Percentiles rank a stretch among this genome's conserved stretches.
Evolutionary conservation across 306 rosid species (phyloP).

Genomic region (Sophora flavescens): DNA sequence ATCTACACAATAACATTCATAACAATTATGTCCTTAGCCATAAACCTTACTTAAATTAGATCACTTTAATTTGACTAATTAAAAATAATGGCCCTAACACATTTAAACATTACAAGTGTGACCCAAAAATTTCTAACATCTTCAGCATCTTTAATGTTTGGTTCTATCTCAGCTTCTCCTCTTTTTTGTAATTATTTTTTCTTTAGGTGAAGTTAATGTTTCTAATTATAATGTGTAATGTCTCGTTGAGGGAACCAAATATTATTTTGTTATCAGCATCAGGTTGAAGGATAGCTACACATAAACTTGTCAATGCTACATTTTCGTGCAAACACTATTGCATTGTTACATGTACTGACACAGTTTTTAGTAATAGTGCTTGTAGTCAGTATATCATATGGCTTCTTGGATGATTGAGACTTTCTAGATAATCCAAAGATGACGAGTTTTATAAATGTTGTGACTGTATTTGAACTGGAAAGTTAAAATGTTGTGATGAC

Average conservation of each 20-base stretch:
- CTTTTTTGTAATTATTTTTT: neutral
- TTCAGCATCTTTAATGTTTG: constrained; percentile 9
- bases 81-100: too few relatives aligned
- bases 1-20: too few relatives aligned
- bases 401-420: neutral
- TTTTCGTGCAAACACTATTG: constrained; percentile 6
- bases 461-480: constrained; percentile 22
- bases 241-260: constrained; percentile 16
- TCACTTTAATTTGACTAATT: too few relatives aligned
- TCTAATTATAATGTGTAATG: constrained; percentile 2
- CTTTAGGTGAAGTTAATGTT: constrained; percentile 9
- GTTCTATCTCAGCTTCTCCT: neutral
- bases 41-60: too few relatives aligned
- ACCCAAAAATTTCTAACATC: too few relatives aligned
- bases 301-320: neutral
- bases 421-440: constrained; percentile 17
- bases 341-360: constrained; percentile 21
- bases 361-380: constrained; percentile 5
- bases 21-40: too few relatives aligned
- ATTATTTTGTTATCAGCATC: neutral
- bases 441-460: constrained; percentile 2
- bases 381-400: neutral
- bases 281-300: neutral
- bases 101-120: too few relatives aligned
- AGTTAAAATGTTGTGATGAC: constrained; percentile 31